phyloP scores from a whole-genome alignment of 2,329 filamentous ascomycete species.

The Diaporthe eres region DNA sequence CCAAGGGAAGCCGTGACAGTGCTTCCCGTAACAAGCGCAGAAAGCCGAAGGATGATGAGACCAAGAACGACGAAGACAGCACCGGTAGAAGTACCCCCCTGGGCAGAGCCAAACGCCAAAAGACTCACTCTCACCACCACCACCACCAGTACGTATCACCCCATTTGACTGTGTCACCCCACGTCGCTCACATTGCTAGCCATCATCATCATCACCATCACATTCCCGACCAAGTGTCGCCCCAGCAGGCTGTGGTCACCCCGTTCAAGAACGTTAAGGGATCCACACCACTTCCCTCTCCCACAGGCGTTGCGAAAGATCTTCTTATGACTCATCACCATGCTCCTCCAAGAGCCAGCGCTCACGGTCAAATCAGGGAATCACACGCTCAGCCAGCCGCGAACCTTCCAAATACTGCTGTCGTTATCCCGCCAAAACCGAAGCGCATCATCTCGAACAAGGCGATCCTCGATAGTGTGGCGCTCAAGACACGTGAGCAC shows the following conservation, averaged over 20 bases:
- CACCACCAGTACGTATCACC: slow-evolving; percentile 75
- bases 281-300: slow-evolving; percentile 60
- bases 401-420: slow-evolving; percentile 54
- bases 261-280: slow-evolving; percentile 67
- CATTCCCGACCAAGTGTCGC: slow-evolving; percentile 60
- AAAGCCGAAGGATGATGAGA: slow-evolving; percentile 83
- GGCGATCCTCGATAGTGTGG: slow-evolving; percentile 79
- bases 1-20: slow-evolving; percentile 34
- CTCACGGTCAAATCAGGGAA: slow-evolving; percentile 41
- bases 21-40: slow-evolving; percentile 70
- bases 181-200: slow-evolving; percentile 46
- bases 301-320: slow-evolving; percentile 57
- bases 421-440: slow-evolving; percentile 69
- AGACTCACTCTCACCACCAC: slow-evolving; percentile 75
- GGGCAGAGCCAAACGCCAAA: slow-evolving; percentile 74
- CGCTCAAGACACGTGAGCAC: slow-evolving; percentile 80
- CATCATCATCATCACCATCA: slow-evolving; percentile 74
- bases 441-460: slow-evolving; percentile 78
- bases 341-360: slow-evolving; percentile 53
- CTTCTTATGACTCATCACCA: slow-evolving; percentile 62
- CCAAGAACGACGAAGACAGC: slow-evolving; percentile 75
- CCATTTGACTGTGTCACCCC: slow-evolving; percentile 6
- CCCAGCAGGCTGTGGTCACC: slow-evolving; percentile 56
- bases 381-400: slow-evolving; percentile 53
- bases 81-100: slow-evolving; percentile 74